Evolutionary conservation across 1,284 basidiomycete species (phyloP), one percentile per base, ranked within the genome.

Genomic region (Ceratobasidium sp.): DNA sequence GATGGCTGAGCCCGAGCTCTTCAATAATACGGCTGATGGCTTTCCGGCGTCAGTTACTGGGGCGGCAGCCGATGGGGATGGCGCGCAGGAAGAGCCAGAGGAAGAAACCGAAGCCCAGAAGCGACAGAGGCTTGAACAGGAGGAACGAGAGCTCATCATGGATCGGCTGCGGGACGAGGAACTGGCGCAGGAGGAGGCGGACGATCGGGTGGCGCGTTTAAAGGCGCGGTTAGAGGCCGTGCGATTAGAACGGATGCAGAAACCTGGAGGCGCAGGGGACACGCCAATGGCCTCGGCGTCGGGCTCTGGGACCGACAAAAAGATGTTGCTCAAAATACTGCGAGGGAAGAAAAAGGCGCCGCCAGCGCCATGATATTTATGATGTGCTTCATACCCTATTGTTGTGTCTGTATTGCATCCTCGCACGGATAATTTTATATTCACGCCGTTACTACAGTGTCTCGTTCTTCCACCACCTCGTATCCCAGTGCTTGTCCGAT

Each of bases 61-160:
- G 5, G 75, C 50, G 38, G 57, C 50, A 50, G 57, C 41, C 20
- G 69, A 77, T 69, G 81, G 81, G 12, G 82, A 76, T 30, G 67
- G 79, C 2, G 83, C 81, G 46, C 82, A 81, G 23, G 82, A 81
- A 27, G 80, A 77, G 59, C 79, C 65, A 46, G 83, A 82, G 67
- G 85, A 86, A 81, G 80, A 85, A 59, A 87, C 87, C 3, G 80
- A 79, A 64, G 89, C 88, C 71, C 85, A 87, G 70, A 81, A 83
- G 60, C 83, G 87, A 80, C 84, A 84, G 82, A 79, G 83, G 71
- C 90, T 88, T 82, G 90, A 91, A 81, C 87, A 87, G 81, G 93
- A 95, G 48, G 94, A 95, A 73, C 86, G 90, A 64, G 93, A 95
- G 81, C 84, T 94, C 78, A 94, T 94, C 69, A 93, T 95, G 91